Evolutionary conservation across 768 basidiomycete genomes (phyloP).

Genomic region (Suillus americanus): DNA sequence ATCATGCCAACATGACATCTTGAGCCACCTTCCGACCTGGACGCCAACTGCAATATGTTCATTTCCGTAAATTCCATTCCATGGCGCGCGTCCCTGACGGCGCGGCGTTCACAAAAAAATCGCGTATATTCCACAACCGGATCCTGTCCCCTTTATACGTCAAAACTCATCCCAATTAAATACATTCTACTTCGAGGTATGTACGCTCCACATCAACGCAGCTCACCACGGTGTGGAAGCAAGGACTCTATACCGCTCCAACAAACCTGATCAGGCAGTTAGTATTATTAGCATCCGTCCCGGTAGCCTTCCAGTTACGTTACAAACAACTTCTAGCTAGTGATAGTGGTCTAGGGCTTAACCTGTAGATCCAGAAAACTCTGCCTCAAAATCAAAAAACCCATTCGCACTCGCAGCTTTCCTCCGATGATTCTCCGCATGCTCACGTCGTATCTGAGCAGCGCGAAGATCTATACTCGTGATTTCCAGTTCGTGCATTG

Average conservation of each 20-base stretch:
- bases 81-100: not conserved
- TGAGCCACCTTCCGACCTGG: not conserved
- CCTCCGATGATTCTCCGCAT: constrained; percentile 59
- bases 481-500: constrained; percentile 61
- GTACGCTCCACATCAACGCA: not conserved
- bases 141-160: not conserved
- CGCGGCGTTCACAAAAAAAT: not conserved
- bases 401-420: constrained; percentile 51
- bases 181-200: no score
- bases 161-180: no score
- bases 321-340: not conserved
- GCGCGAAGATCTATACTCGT: constrained; percentile 58
- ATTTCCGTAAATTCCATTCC: constrained; percentile 36
- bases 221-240: constrained; percentile 38
- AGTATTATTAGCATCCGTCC: constrained; percentile 1
- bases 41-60: constrained; percentile 15
- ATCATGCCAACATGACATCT: not conserved
- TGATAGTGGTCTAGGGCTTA: not conserved
- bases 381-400: constrained; percentile 56
- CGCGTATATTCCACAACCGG: no score
- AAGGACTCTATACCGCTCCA: constrained; percentile 63
- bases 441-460: constrained; percentile 56
- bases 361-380: not conserved
- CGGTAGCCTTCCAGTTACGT: not conserved
- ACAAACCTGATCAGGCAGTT: constrained; percentile 16